Evolutionary conservation across 1,284 basidiomycete genomes (phyloP), one percentile per base, ranked within the genome.

Genomic region (Puccinia brachypodii): DNA sequence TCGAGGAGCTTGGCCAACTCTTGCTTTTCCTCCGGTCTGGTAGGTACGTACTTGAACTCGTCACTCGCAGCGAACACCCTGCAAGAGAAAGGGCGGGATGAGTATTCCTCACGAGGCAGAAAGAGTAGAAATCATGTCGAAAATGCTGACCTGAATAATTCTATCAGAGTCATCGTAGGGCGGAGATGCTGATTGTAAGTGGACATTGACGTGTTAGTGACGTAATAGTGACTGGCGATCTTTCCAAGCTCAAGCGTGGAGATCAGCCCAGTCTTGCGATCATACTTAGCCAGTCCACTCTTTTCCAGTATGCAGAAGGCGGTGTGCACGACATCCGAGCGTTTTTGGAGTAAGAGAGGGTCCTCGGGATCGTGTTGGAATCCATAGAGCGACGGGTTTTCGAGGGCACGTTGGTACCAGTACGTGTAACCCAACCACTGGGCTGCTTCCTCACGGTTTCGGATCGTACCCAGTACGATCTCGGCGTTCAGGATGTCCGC

Each of bases 401-500:
- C 92, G 76, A 99, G 90, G 94, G 98, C 97, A 62, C 96, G 93
- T n/a, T 98, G 94, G 85, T 98, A 99, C 72, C 86, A 83, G 69
- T 86, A 87, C 28, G 86, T 87, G 78, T 87, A 87, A 9, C 86
- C 86, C 11, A 87, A 83, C 96, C 96, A 99, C 85, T 98, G 94
- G 0, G 98, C 96, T 19, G 95, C 97, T 87, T 99, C 96, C 85
- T 99, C 95, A 38, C 95, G 89, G 87, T 98, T 99, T 83, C 96
- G 90, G 76, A 99, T 92, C 0, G 94, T 96, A 16, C 97, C 97
- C 16, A 98, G 89, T 0, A 99, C 97, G 72, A 99, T 94, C 88
- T 99, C 97, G 25, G 96, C 97, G 86, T 99, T 99, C 84, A 99
- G 88, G 86, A 98, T 98, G 87, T 99, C 97, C 28, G 95, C 94